A percentile compares a stretch with the other conserved stretches of the same genome.
Evolutionary conservation across 208 protist genomes (phyloP).

Genomic region (Acanthamoeba healyi): DNA sequence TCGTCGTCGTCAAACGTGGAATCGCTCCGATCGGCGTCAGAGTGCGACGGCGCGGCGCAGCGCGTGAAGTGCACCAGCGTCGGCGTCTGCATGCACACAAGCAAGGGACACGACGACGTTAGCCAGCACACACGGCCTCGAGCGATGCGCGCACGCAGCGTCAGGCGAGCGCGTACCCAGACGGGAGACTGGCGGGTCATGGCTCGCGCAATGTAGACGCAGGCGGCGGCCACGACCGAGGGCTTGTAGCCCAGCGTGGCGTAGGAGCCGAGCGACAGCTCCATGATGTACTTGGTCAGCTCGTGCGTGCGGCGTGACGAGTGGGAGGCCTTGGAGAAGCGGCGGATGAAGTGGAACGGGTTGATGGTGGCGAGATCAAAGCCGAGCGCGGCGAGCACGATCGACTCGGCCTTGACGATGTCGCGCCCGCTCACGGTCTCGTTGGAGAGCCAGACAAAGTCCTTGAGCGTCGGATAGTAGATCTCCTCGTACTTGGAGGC

Average conservation of each 20-base stretch:
- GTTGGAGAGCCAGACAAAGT: constrained; percentile 32
- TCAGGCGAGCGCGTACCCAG: not conserved
- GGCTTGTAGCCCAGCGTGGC: constrained; percentile 74
- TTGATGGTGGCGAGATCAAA: not conserved
- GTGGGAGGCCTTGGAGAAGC: constrained; percentile 40
- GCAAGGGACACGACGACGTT: not conserved
- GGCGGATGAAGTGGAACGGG: constrained; percentile 35
- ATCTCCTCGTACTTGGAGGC: constrained; percentile 71
- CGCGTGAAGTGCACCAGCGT: constrained; percentile 28
- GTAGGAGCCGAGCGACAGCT: constrained; percentile 82
- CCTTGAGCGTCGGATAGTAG: constrained; percentile 24
- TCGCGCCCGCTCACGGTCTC: not conserved
- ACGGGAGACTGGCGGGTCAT: constrained; percentile 46
- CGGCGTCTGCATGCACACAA: not conserved
- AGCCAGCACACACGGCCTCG: not conserved
- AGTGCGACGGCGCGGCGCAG: not conserved
- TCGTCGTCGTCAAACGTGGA: not conserved
- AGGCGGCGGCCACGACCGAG: constrained; percentile 85
- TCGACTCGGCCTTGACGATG: constrained; percentile 34
- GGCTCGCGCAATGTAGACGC: constrained; percentile 79
- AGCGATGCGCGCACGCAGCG: not conserved
- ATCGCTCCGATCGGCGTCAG: no score
- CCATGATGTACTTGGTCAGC: constrained; percentile 77
- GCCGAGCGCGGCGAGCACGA: not conserved
- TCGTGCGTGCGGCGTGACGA: not conserved